Evolutionary conservation across 2,329 filamentous ascomycete genomes (phyloP).

Genomic region (Botrytis byssoidea): DNA sequence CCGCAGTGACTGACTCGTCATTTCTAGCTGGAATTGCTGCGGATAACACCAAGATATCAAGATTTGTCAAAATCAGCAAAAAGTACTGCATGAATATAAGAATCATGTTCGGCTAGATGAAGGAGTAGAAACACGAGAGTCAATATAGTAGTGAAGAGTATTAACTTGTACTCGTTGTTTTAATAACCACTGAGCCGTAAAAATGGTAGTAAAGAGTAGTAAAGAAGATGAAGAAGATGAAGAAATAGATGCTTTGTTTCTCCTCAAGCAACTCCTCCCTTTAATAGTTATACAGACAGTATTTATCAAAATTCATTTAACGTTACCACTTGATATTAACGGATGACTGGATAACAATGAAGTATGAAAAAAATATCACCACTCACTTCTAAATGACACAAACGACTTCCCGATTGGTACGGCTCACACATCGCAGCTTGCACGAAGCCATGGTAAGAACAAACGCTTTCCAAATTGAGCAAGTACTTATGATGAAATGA

Average conservation of each 20-base stretch:
- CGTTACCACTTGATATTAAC: neutral
- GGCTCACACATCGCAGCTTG: neutral
- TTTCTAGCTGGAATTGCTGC: neutral
- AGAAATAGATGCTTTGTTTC: neutral
- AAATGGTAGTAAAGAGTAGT: neutral
- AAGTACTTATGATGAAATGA: neutral
- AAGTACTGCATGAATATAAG: neutral
- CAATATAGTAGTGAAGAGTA: neutral
- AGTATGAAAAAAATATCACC: neutral
- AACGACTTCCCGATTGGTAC: neutral
- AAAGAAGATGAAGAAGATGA: neutral
- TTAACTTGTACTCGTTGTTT: neutral
- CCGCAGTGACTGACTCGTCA: neutral
- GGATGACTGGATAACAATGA: neutral
- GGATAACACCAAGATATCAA: neutral
- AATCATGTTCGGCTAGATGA: neutral
- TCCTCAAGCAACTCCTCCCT: neutral
- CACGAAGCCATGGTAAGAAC: neutral
- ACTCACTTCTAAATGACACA: neutral
- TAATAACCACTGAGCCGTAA: neutral
- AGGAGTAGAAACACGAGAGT: neutral
- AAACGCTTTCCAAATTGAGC: neutral
- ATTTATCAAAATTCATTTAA: neutral
- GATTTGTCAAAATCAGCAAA: neutral
- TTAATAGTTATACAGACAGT: neutral